Percentiles rank a stretch among this genome's conserved stretches.
Evolutionary conservation across 164 flowering plant species (phyloP).

Genomic region (Warburgia ugandensis): DNA sequence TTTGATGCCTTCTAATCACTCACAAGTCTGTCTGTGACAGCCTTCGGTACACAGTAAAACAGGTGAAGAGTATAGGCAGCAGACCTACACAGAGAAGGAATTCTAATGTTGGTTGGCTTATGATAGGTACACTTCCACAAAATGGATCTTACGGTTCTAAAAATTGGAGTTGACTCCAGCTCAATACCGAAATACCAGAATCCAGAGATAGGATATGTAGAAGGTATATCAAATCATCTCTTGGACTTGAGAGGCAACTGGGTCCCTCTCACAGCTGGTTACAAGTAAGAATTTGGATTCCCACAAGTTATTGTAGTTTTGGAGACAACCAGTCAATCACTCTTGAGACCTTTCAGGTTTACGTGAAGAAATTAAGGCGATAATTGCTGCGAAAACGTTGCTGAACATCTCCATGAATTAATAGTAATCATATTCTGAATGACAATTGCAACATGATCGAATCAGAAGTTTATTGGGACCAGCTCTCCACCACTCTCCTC

Average conservation of each 20-base stretch:
- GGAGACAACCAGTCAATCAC: not conserved
- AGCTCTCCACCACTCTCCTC: slow-evolving; percentile 1
- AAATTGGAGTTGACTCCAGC: slow-evolving; percentile 39
- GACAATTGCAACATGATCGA: slow-evolving; percentile 8
- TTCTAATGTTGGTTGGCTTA: slow-evolving; percentile 10
- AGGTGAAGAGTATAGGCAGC: slow-evolving; percentile 1
- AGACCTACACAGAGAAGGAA: slow-evolving; percentile 1
- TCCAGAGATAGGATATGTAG: slow-evolving; percentile 1
- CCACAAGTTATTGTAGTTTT: slow-evolving; percentile 26
- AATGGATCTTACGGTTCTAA: slow-evolving; percentile 15
- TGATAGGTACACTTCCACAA: slow-evolving; percentile 10
- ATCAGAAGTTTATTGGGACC: slow-evolving; percentile 10
- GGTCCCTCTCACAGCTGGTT: slow-evolving; percentile 59
- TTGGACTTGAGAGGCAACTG: slow-evolving; percentile 23
- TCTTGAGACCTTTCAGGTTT: not conserved
- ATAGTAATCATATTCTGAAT: slow-evolving; percentile 6
- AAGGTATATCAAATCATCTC: slow-evolving; percentile 20
- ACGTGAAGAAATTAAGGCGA: not conserved
- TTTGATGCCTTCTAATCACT: slow-evolving; percentile 15
- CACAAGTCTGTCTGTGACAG: no score
- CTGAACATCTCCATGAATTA: slow-evolving; percentile 13
- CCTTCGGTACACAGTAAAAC: slow-evolving; percentile 5
- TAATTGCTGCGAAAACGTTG: not conserved
- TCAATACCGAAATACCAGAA: slow-evolving; percentile 20
- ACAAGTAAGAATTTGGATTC: slow-evolving; percentile 27